phyloP scores from a whole-genome alignment of 2,329 filamentous ascomycete species.

The Lachnellula occidentalis region DNA sequence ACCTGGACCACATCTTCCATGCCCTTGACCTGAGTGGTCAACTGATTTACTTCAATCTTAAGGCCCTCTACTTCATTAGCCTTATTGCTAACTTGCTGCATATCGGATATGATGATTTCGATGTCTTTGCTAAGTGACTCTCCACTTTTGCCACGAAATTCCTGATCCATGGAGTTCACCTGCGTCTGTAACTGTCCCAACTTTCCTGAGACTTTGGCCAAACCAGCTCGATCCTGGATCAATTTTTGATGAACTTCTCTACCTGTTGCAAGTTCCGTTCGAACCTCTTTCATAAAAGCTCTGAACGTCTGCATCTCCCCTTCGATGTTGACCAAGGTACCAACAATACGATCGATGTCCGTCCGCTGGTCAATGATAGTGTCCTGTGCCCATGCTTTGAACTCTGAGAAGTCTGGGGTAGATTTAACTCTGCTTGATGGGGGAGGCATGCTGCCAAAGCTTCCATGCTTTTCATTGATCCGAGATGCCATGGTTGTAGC shows the following conservation, averaged over 20 bases:
- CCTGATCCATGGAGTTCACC: conserved; percentile 1
- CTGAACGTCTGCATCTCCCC: conserved; percentile 26
- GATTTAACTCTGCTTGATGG: neutral
- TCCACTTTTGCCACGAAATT: conserved; percentile 7
- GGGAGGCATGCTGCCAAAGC: neutral
- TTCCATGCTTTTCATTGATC: neutral
- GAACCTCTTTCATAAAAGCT: conserved; percentile 28
- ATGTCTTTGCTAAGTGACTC: conserved; percentile 8
- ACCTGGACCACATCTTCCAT: conserved; percentile 7
- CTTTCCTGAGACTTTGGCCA: conserved; percentile 7
- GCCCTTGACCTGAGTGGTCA: conserved; percentile 16
- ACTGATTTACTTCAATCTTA: conserved; percentile 19
- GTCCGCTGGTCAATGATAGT: conserved; percentile 24
- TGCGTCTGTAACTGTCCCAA: conserved; percentile 6
- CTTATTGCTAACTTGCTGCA: conserved; percentile 19
- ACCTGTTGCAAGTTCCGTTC: conserved; percentile 17
- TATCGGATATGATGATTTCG: conserved; percentile 19
- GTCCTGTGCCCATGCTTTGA: conserved; percentile 24
- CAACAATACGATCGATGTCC: conserved; percentile 29
- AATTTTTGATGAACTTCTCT: conserved; percentile 4
- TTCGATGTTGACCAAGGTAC: conserved; percentile 23
- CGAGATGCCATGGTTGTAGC: neutral
- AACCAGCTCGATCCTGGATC: conserved; percentile 6
- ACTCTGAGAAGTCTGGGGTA: conserved; percentile 9
- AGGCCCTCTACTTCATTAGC: conserved; percentile 24